A percentile compares a stretch with the other conserved stretches of the same genome.
Evolutionary conservation across 2,329 filamentous ascomycete genomes (phyloP).

Genomic region (Talaromyces sp.): DNA sequence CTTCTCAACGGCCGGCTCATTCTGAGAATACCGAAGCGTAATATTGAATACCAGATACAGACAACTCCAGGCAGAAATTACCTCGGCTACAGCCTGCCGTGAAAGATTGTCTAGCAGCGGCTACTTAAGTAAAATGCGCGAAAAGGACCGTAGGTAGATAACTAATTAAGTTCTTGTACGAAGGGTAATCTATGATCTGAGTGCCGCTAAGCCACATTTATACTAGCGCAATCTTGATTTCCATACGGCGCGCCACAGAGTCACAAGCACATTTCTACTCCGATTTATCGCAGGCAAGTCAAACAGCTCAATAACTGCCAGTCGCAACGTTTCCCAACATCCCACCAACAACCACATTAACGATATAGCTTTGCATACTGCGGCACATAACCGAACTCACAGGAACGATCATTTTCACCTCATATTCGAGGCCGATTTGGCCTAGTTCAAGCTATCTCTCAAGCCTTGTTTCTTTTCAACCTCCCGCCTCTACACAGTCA

Average conservation of each 20-base stretch:
- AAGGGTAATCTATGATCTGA: too few relatives aligned
- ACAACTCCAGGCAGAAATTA: too few relatives aligned
- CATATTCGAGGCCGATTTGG: neutral
- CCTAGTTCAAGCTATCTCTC: neutral
- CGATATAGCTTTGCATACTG: neutral
- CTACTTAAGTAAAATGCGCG: too few relatives aligned
- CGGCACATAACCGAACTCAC: neutral
- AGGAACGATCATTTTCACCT: neutral
- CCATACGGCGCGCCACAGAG: neutral
- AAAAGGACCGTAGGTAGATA: too few relatives aligned
- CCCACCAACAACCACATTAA: neutral
- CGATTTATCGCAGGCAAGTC: slow-evolving; percentile 1
- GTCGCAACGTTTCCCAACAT: neutral
- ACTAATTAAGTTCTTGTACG: too few relatives aligned
- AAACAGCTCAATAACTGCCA: neutral
- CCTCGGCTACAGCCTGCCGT: too few relatives aligned
- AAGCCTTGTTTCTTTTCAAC: neutral
- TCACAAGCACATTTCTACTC: neutral
- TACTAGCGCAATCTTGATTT: neutral
- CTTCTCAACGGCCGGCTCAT: neutral
- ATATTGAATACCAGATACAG: neutral
- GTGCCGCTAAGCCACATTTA: neutral
- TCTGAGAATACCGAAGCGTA: neutral
- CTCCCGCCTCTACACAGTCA: slow-evolving; percentile 13
- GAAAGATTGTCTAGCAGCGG: too few relatives aligned